phyloP scores from a whole-genome alignment of 306 rosid genomes.

The Fragaria nilgerrensis region DNA sequence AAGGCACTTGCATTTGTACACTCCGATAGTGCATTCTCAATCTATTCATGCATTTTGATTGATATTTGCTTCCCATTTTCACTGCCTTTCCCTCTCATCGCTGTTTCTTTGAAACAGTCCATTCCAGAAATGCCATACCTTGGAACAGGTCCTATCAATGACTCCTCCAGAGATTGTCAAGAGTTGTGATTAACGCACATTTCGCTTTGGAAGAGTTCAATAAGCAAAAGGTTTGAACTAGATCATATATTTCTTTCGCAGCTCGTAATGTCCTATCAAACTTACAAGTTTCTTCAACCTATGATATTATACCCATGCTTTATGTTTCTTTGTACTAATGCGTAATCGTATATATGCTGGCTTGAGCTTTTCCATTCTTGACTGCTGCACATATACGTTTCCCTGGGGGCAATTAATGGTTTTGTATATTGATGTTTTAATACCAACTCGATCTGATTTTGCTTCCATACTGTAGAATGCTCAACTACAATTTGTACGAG shows the following conservation, averaged over 20 bases:
- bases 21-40: too few relatives aligned
- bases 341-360: neutral
- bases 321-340: neutral
- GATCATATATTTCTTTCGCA: neutral
- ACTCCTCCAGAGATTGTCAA: neutral
- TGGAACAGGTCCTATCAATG: neutral
- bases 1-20: too few relatives aligned
- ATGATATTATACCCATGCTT: too few relatives aligned
- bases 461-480: neutral
- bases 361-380: neutral
- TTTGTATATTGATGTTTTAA: neutral
- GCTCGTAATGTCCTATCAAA: too few relatives aligned
- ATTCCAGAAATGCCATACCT: neutral
- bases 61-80: neutral
- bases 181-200: neutral
- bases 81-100: neutral
- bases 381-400: too few relatives aligned
- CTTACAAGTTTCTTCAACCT: too few relatives aligned
- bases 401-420: neutral
- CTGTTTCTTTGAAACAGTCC: neutral
- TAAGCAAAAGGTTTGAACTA: neutral
- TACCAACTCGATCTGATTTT: neutral
- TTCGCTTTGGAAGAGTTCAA: constrained; percentile 1
- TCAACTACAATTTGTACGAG: neutral
- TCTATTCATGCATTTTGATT: neutral